Base-by-base conservation (phyloP, 306 rosid genomes). In the Vigna unguiculata region DNA sequence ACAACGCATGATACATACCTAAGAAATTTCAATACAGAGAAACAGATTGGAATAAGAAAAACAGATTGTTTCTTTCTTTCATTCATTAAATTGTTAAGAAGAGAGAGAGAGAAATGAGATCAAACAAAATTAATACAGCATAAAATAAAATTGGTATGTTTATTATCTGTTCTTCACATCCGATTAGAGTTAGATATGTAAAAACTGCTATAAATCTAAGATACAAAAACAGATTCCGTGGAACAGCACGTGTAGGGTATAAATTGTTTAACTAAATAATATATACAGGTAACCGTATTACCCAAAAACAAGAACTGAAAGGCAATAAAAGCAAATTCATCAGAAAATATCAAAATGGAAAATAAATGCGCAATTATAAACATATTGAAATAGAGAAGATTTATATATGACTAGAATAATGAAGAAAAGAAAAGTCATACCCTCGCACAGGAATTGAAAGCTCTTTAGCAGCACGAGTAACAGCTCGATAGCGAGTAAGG, bases 1-100 rank as follows among this genome's bases (percentile, higher is more conserved):
- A 89, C 88, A 45, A 83, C 96, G 59, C 98, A 95, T 24, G 97
- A 95, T 70, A 95, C 96, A 74, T 94, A 93, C 89, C 98, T 93
- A 84, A 38, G 40, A 71, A 78, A 75, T 54, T 81, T 74, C 57
- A 75, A 74, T 16, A 67, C 53, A 57, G 53, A 62, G n/a, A 72
- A 48, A 74, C 43, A 69, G 57, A 76, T 55, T 38, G 57, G 55
- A 67, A 74, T 65, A 40, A 34, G 62, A 17, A 74, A 28, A 74
- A 70, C 58, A 62, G 25, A 72, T 41, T 34, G 6, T 38, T 38
- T 38, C 7, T 40, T 40, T 40, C 24, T 62, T 62, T 4, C 7
- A 34, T 62, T 14, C 43, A 36, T 21, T 36, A 36, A 72, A 32
- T 19, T 36, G 36, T 34, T 53, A 7, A 12, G 47, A 51, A 8